Conservation (phyloP, 306 rosid species). For the Cucurbita argyrosperma region DNA sequence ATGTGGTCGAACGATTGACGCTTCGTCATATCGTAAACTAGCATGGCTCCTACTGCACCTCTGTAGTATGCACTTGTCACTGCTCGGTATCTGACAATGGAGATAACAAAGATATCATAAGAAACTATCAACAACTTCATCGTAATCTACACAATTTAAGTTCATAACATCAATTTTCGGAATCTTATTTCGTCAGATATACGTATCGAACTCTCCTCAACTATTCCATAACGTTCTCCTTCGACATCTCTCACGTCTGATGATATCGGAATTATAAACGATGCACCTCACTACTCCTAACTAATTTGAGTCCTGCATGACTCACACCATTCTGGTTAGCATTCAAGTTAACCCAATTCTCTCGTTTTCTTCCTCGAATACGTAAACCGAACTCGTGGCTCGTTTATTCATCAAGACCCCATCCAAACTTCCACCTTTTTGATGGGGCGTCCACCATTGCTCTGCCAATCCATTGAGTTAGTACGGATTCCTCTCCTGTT, state of each 20-base stretch:
- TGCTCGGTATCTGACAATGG: conserved; percentile 57
- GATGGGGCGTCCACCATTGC: background rate
- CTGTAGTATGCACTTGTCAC: conserved; percentile 88
- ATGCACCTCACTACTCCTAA: background rate
- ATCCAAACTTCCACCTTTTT: background rate
- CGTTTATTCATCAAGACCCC: background rate
- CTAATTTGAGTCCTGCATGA: background rate
- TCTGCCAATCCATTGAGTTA: background rate
- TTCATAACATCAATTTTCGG: background rate
- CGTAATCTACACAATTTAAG: background rate
- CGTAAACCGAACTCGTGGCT: background rate
- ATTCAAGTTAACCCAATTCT: background rate
- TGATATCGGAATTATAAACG: background rate
- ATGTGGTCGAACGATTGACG: conserved; percentile 87
- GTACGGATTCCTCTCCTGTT: too few species aligned
- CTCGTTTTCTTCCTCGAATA: background rate
- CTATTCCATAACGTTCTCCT: background rate
- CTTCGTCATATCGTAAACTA: conserved; percentile 77
- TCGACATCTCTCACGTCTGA: background rate
- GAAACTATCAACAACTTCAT: background rate
- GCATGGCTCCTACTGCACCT: conserved; percentile 91
- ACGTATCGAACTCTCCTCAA: background rate
- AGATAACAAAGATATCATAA: background rate
- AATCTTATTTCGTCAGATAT: background rate
- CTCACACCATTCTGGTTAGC: background rate